phyloP scores from a whole-genome alignment of 2,329 filamentous ascomycete species.

The Metarhizium album region DNA sequence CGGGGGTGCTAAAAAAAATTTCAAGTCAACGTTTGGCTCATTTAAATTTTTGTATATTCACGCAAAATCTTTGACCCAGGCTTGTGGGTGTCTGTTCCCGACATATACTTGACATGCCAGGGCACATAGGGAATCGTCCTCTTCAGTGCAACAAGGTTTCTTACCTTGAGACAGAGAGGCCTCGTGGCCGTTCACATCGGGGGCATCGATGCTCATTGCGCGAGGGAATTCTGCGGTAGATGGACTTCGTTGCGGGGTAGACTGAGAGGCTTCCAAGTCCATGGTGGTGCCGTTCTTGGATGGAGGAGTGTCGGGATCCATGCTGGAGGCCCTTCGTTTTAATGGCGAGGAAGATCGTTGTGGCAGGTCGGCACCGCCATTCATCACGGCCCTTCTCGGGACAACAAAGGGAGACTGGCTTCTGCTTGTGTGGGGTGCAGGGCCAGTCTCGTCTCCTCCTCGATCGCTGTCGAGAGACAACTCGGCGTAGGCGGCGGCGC shows the following conservation, averaged over 20 bases:
- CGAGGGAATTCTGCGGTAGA: conserved; percentile 18
- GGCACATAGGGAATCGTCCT: neutral
- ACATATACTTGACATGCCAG: neutral
- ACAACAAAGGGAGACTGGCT: conserved; percentile 43
- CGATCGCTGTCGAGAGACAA: conserved; percentile 46
- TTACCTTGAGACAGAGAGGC: conserved; percentile 4
- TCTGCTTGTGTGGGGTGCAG: conserved; percentile 28
- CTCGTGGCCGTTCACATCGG: conserved; percentile 15
- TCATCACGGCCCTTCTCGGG: conserved; percentile 46
- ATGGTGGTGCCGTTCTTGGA: conserved; percentile 31
- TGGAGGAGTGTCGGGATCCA: conserved; percentile 39
- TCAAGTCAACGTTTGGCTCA: conserved; percentile 2
- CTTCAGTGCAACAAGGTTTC: neutral
- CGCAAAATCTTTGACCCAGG: too few species aligned
- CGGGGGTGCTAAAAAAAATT: conserved; percentile 18
- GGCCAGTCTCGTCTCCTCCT: conserved; percentile 34
- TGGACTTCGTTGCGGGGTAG: conserved; percentile 12
- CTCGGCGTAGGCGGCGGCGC: conserved; percentile 43
- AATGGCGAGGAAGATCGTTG: conserved; percentile 54
- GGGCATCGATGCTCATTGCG: conserved; percentile 31
- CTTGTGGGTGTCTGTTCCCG: too few species aligned
- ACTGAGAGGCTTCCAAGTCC: conserved; percentile 29
- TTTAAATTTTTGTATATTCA: neutral
- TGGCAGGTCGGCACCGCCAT: conserved; percentile 44
- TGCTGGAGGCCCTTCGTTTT: conserved; percentile 52